These are phyloP conservation scores for Fusarium papillatum DNA, from an alignment of 2,329 filamentous ascomycete species.

Conservation along the genomic window DNA sequence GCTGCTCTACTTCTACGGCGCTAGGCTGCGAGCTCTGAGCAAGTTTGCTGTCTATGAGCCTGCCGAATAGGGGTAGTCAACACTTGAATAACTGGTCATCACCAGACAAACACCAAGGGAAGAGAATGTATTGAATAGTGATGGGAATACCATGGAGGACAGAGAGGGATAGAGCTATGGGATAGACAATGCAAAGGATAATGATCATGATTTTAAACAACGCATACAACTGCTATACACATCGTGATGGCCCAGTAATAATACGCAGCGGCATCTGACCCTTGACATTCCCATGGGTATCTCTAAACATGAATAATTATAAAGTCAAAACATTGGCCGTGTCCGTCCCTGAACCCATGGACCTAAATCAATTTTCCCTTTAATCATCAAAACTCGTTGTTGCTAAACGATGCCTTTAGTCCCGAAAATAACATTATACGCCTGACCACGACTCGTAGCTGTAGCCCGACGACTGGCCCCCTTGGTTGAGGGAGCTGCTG, in stretches of 20 bases:
- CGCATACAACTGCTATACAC: neutral
- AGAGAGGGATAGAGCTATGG: slow-evolving; percentile 1
- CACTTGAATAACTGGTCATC: neutral
- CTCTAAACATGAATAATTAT: slow-evolving; percentile 13
- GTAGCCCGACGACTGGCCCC: slow-evolving; percentile 41
- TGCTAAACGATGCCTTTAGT: neutral
- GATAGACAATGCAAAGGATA: slow-evolving; percentile 10
- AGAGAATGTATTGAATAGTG: slow-evolving; percentile 1
- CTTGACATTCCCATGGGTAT: slow-evolving; percentile 13
- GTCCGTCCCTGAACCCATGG: neutral
- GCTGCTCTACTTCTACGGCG: slow-evolving; percentile 70
- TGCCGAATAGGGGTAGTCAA: slow-evolving; percentile 18
- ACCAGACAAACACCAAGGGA: neutral
- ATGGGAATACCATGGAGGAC: slow-evolving; percentile 24
- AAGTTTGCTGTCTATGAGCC: slow-evolving; percentile 64
- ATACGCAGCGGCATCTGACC: slow-evolving; percentile 1
- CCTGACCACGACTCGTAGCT: slow-evolving; percentile 42
- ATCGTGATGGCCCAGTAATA: neutral
- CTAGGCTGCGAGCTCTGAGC: slow-evolving; percentile 66
- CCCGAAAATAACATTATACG: slow-evolving; percentile 1
- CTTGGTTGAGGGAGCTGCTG: slow-evolving; percentile 30
- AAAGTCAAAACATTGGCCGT: slow-evolving; percentile 1
- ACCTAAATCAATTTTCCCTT: slow-evolving; percentile 5
- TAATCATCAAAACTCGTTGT: neutral
- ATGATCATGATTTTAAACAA: slow-evolving; percentile 6